Evolutionary conservation across 2,329 filamentous ascomycete genomes (phyloP), one percentile per base, ranked within the genome.

Genomic region (Kalmusia sp.): DNA sequence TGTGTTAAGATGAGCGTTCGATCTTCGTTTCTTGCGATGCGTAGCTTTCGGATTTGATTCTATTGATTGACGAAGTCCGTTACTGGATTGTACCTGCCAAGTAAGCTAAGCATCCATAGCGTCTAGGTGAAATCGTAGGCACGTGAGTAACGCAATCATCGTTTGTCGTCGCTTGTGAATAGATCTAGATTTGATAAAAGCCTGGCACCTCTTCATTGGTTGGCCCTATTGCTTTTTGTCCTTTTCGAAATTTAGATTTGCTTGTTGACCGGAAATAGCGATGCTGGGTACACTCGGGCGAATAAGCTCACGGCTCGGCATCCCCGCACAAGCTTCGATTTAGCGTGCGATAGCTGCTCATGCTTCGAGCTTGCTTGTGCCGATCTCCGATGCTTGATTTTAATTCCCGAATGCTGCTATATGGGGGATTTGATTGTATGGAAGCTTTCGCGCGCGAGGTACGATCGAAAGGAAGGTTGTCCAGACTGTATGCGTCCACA

Each of bases 291-390:
- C 14, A 37, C 8, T 38, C 21, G 40, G 22, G 7, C 50, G 19
- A 52, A 48, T 52, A n/a, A 35, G 9, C 34, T 24, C 28, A 9
- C 35, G 14, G 35, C 43, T 52, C 50, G 50, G 35, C 50, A 22
- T n/a, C 15, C 7, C 43, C 49, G 50, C 43, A 45, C 45, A 54
- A 54, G 51, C 51, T 54, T 54, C 45, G 44, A 39, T 49, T 49
- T 38, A 6, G 21, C 14, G 25, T 24, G 51, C 51, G 30, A 22
- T 37, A 27, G 22, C 44, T 19, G 31, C 5, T 24, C 28, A 21
- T 46, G 43, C 43, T 37, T 46, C 28, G 30, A 15, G n/a, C n/a
- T 14, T 27, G 43, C 43, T 30, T 28, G 4, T 17, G 43, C 28
- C 41, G 28, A 44, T 44, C 35, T 15, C 35, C 27, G 43, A 46